Evolutionary conservation across 352 stramenopile species (phyloP), one percentile per base, ranked within the genome.

Genomic region (Peronospora destructor): DNA sequence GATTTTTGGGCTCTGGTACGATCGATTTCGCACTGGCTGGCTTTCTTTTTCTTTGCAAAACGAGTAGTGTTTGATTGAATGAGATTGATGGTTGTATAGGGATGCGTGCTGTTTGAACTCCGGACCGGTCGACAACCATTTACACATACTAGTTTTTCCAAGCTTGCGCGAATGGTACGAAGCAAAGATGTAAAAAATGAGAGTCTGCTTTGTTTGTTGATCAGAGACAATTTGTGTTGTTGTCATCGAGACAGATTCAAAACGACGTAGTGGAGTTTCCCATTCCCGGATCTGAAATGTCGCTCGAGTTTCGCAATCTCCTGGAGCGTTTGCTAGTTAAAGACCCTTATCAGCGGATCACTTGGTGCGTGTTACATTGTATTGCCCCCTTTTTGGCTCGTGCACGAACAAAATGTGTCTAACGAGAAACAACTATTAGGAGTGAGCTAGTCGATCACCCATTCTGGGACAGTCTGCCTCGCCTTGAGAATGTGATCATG

Each of bases 1-100:
- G 90, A 92, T 38, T 91, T 93, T 55, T 94, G 83, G 83, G 80
- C 83, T 14, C 45, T 93, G 64, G 82, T 93, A 60, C 17, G 32
- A 0, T 48, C 10, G 2, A 23, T 1, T 14, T 16, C n/a, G 13
- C 19, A 4, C 11, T 28, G 37, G 6, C 16, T 17, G 13, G 4
- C 23, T 26, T n/a, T 4, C 16, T 36, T 16, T 42, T 28, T 42
- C 11, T 42, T 28, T 25, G 4, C 7, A 29, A 7, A 5, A 7
- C 10, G 8, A 7, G 6, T 35, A n/a, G 12, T 23, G 40, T 4
- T 13, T 33, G 23, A 13, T 17, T 26, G 23, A 12, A 35, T 21
- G n/a, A 29, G 17, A 3, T 33, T 58, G 2, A 26, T 45, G 16
- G 0, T 41, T 33, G 1, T 40, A 2, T 41, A 93, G 81, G 83